phyloP scores from a whole-genome alignment of 176 grass and related monocot genomes.

The Raddia distichophylla region DNA sequence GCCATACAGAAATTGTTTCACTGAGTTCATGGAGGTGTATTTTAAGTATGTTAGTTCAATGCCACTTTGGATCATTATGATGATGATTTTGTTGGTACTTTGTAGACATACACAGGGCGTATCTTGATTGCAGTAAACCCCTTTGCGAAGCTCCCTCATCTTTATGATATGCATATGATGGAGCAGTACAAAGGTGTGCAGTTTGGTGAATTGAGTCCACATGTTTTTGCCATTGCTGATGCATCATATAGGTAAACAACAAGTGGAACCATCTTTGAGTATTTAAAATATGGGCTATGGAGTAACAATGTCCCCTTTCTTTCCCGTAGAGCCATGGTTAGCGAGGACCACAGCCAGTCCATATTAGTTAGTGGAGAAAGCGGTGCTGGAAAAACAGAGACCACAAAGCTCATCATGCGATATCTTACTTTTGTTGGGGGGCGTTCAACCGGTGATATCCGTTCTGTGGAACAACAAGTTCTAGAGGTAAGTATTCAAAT shows the following conservation, averaged over 20 bases:
- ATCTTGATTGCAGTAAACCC: conserved; percentile 84
- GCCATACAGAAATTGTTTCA: not conserved
- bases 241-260: conserved; percentile 60
- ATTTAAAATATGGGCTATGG: not conserved
- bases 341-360: conserved; percentile 60
- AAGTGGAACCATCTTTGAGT: conserved; percentile 13
- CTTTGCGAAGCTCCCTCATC: conserved; percentile 66
- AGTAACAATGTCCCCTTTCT: conserved; percentile 7
- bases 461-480: conserved; percentile 89
- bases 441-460: conserved; percentile 61
- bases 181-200: conserved; percentile 77
- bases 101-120: conserved; percentile 78
- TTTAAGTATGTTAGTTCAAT: conserved; percentile 12
- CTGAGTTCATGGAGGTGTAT: not conserved
- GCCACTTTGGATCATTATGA: not conserved
- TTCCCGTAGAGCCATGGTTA: conserved; percentile 74
- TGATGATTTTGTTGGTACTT: not conserved
- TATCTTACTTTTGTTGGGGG: conserved; percentile 88
- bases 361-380: conserved; percentile 92
- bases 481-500: conserved; percentile 64
- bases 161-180: conserved; percentile 82
- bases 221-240: conserved; percentile 79
- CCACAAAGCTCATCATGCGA: conserved; percentile 82
- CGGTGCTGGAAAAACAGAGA: conserved; percentile 88
- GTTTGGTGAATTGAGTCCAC: conserved; percentile 77